A percentile compares a stretch with the other conserved stretches of the same genome.
Evolutionary conservation across 129 eudicot species (phyloP).

Genomic region (Centella asiatica): DNA sequence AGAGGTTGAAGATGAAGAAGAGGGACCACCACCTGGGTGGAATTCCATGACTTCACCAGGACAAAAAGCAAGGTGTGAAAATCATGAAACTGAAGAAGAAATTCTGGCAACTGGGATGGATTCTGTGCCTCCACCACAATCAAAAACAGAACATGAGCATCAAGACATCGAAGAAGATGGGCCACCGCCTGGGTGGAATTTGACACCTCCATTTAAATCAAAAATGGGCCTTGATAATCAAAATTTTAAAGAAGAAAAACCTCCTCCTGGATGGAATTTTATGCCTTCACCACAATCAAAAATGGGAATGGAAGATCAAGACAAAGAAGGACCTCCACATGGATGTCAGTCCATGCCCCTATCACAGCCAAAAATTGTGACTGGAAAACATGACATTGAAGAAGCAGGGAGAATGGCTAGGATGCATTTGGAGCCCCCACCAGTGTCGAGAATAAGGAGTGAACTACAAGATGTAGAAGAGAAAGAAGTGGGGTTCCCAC

Average conservation of each 20-base stretch:
- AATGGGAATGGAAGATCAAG: conserved; percentile 19
- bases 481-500: neutral
- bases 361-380: conserved; percentile 11
- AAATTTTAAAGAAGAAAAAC: neutral
- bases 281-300: neutral
- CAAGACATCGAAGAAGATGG: conserved; percentile 22
- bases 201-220: conserved; percentile 3
- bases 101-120: neutral
- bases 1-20: conserved; percentile 14
- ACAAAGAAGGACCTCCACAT: conserved; percentile 47
- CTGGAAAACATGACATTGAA: conserved; percentile 10
- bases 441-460: neutral
- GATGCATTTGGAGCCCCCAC: conserved; percentile 9
- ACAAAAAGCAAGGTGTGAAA: neutral
- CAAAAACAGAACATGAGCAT: conserved; percentile 14
- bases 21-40: conserved; percentile 24
- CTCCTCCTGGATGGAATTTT: conserved; percentile 1
- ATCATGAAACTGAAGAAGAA: neutral
- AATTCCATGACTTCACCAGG: conserved; percentile 4
- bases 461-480: neutral
- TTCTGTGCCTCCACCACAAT: neutral
- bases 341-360: conserved; percentile 37
- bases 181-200: conserved; percentile 21
- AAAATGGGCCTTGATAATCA: neutral
- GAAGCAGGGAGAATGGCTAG: conserved; percentile 10